Conservation (phyloP, 441 rosid species). For the Aquilaria agallochum region DNA sequence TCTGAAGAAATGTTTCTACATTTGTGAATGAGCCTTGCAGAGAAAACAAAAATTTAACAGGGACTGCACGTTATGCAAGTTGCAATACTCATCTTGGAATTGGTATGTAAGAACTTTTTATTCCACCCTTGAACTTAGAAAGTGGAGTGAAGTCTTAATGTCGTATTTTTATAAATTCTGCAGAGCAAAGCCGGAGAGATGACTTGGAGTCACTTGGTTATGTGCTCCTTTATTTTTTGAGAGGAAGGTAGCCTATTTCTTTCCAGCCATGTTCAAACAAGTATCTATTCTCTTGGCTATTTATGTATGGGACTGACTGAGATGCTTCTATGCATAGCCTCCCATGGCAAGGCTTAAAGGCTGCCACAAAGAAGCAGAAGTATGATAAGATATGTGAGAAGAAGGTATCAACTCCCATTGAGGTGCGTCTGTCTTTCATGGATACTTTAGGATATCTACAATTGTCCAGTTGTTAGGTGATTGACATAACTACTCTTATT, state of each 20-base stretch:
- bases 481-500: conserved; percentile 9
- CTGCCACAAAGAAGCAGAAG: conserved; percentile 90
- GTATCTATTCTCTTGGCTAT: neutral
- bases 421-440: conserved; percentile 38
- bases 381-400: conserved; percentile 95
- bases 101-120: conserved; percentile 31
- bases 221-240: conserved; percentile 59
- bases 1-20: too few relatives aligned
- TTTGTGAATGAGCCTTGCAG: conserved; percentile 23
- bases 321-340: conserved; percentile 44
- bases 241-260: conserved; percentile 48
- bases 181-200: conserved; percentile 76
- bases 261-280: conserved; percentile 1
- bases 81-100: conserved; percentile 81
- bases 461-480: conserved; percentile 2
- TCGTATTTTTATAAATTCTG: conserved; percentile 11
- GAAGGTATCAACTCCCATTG: conserved; percentile 93
- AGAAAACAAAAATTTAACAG: conserved; percentile 70
- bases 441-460: neutral
- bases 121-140: neutral
- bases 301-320: conserved; percentile 14
- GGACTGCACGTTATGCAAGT: conserved; percentile 82
- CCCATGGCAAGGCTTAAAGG: conserved; percentile 98
- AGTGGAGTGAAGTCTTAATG: neutral
- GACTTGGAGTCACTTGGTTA: conserved; percentile 72